phyloP scores from a whole-genome alignment of 305 asterid species.

The Fraxinus ornus region DNA sequence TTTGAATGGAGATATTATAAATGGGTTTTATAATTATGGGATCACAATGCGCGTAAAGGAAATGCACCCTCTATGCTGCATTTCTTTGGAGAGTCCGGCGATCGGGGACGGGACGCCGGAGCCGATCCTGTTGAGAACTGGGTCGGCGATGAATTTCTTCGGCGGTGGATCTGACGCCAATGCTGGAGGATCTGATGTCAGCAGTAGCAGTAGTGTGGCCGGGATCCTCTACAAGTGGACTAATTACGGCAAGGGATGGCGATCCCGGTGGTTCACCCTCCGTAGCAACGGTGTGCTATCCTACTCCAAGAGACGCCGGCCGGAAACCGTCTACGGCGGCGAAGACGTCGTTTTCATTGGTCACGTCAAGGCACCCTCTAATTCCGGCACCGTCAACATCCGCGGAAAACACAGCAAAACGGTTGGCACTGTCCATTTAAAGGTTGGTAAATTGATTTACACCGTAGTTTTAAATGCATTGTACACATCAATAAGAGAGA shows the following conservation, averaged over 20 bases:
- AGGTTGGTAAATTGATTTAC: slow-evolving; percentile 37
- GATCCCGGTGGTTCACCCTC: slow-evolving; percentile 89
- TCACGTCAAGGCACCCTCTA: slow-evolving; percentile 18
- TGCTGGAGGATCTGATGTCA: slow-evolving; percentile 58
- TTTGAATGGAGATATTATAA: slow-evolving; percentile 12
- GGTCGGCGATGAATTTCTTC: slow-evolving; percentile 54
- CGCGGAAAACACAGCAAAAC: slow-evolving; percentile 47
- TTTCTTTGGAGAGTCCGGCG: slow-evolving; percentile 65
- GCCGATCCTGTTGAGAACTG: slow-evolving; percentile 64
- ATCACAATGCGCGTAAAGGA: slow-evolving; percentile 74
- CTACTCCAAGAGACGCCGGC: slow-evolving; percentile 63
- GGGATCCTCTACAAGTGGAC: slow-evolving; percentile 88
- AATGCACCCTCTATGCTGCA: slow-evolving; percentile 94
- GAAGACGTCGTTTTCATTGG: slow-evolving; percentile 56
- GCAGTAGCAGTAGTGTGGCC: slow-evolving; percentile 47
- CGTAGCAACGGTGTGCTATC: slow-evolving; percentile 66
- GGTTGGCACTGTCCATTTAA: slow-evolving; percentile 76
- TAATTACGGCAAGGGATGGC: slow-evolving; percentile 90
- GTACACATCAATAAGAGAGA: neutral
- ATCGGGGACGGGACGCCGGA: slow-evolving; percentile 68
- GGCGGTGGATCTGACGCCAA: slow-evolving; percentile 63
- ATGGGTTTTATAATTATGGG: neutral
- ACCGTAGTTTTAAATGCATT: slow-evolving; percentile 7
- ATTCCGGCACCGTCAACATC: slow-evolving; percentile 32
- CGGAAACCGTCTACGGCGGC: slow-evolving; percentile 32